Base-by-base conservation (phyloP, 2,329 filamentous ascomycete genomes). In the Alternaria gansuensis region DNA sequence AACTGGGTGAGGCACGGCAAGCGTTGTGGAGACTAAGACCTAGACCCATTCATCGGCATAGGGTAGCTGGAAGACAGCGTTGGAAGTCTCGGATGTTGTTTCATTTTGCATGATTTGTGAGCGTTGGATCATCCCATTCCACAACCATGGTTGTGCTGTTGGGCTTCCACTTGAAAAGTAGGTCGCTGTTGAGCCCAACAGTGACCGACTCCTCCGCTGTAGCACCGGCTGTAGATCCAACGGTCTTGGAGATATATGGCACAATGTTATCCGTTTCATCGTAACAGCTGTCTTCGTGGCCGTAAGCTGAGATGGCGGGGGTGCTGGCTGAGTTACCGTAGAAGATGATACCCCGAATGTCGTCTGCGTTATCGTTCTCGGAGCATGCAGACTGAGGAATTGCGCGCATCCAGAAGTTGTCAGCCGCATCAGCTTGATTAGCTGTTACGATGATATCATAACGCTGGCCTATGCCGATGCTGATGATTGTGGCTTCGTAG, bases 391-490 rank as follows among this genome's bases (percentile, higher is more conserved):
- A 71, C 57, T 80, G 78, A 23, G 76, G 78, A 41, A 78, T 76
- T 0, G 76, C 73, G n/a, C 75, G 70, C 6, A 77, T 66, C 72
- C 72, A 77, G 62, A 73, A 76, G 60, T 72, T 80, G 44, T 73
- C 66, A 1, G 67, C 67, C 9, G 56, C 65, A 24, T 57, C 68
- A 53, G 45, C 67, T 65, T 49, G 72, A 51, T 73, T 70, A 0
- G 74, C 77, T 5, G 72, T 74, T 36, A 81, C 69, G 26, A 73
- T 64, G 3, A 75, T 44, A 46, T 82, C 79, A 39, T 75, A 73
- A 5, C 79, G 74, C 58, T 82, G 80, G 6, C 77, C 80, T 57
- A 80, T 76, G 33, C 74, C 76, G 23, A 82, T 72, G 31, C 75
- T 75, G 17, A 82, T 59, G 3, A 78, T 69, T 23, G 72, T 74